Evolutionary conservation across 371 early-diverging fungal species (phyloP).

Genomic region (Mucor irregularis): DNA sequence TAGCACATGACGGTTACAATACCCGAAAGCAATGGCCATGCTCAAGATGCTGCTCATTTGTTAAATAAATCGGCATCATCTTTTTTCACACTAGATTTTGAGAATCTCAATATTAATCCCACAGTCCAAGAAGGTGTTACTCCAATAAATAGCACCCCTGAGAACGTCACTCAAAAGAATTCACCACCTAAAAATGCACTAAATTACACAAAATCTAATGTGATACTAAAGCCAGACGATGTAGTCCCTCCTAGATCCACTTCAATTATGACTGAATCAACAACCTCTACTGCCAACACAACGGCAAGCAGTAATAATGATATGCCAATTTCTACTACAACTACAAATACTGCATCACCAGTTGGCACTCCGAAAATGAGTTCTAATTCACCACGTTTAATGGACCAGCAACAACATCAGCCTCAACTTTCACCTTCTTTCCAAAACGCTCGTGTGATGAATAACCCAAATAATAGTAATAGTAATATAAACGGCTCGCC

Average conservation of each 20-base stretch:
- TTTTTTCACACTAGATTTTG: not conserved
- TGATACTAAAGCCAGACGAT: conserved; percentile 1
- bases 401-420: too few species aligned
- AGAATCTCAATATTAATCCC: not conserved
- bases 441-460: not conserved
- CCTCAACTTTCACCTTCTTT: conserved; percentile 5
- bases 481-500: not conserved
- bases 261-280: not conserved
- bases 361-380: not conserved
- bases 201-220: conserved; percentile 1
- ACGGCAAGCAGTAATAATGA: too few species aligned
- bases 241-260: not conserved
- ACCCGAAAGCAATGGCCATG: not conserved
- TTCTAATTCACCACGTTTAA: not conserved
- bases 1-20: conserved; percentile 6
- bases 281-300: too few species aligned
- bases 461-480: not conserved
- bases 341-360: not conserved
- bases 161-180: not conserved
- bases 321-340: too few species aligned
- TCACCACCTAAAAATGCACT: not conserved
- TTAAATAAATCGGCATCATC: not conserved
- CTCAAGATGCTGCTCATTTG: not conserved
- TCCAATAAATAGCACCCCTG: too few species aligned
- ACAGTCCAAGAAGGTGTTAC: too few species aligned